Evolutionary conservation across 2,329 filamentous ascomycete species (phyloP).

Genomic region (Akanthomyces dipterigenus): DNA sequence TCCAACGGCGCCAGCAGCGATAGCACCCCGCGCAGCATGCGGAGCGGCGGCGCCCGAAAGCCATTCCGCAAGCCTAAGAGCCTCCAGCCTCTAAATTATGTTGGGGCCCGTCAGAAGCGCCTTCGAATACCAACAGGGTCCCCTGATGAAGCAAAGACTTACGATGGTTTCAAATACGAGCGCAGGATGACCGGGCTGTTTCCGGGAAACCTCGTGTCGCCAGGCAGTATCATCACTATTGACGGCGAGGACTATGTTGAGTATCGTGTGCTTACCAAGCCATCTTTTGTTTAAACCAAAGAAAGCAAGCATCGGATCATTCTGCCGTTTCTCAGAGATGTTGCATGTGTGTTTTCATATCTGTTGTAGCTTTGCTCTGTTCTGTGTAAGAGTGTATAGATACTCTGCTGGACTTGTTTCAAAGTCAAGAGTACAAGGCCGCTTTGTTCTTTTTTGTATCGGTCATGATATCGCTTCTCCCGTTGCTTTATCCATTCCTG

Average conservation of each 20-base stretch:
- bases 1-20: slow-evolving; percentile 5
- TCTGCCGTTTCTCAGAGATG: not conserved
- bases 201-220: slow-evolving; percentile 55
- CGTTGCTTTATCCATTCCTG: not conserved
- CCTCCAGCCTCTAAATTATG: slow-evolving; percentile 45
- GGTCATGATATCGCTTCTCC: no score
- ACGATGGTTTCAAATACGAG: slow-evolving; percentile 55
- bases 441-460: not conserved
- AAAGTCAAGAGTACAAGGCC: not conserved
- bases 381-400: no score
- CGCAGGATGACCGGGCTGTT: slow-evolving; percentile 55
- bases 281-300: slow-evolving; percentile 46
- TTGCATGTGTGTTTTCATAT: not conserved
- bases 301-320: not conserved
- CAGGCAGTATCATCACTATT: slow-evolving; percentile 55
- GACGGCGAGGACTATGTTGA: slow-evolving; percentile 63
- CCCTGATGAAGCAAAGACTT: slow-evolving; percentile 49
- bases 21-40: slow-evolving; percentile 13
- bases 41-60: slow-evolving; percentile 12
- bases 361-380: not conserved
- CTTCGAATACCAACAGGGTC: slow-evolving; percentile 33
- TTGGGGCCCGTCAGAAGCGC: slow-evolving; percentile 49
- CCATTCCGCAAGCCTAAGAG: slow-evolving; percentile 41
- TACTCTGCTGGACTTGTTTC: not conserved
- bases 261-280: slow-evolving; percentile 58